Evolutionary conservation across 2,329 filamentous ascomycete species (phyloP), one percentile per base, ranked within the genome.

Genomic region (Clonostachys sp.): DNA sequence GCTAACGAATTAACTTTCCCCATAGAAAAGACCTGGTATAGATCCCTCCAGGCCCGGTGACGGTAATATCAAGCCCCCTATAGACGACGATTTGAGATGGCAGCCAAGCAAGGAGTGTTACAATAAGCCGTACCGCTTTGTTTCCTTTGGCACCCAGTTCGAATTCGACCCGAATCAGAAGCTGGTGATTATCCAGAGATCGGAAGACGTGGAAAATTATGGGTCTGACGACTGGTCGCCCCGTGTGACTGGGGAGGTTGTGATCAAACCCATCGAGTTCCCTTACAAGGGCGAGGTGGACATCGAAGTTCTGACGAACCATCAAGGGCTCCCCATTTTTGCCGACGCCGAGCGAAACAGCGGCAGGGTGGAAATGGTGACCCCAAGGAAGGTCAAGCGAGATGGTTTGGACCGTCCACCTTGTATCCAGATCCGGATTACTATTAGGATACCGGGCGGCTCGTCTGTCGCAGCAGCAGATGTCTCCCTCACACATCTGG

Each of bases 361-460:
- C 1, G 75, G 79, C 52, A 33, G 38, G 4, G 60, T 79, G 47
- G 51, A 57, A 14, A 51, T 80, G 20, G 58, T 51, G 12, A 66
- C 71, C 3, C 75, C 75, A 1, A 55, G 55, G 34, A 55, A 48
- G 10, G 46, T 71, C 42, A 53, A 60, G 2, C 65, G 64, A 55
- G 44, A 52, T 13, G 45, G 54, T 3, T 34, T 51, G 12, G 47
- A 53, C 2, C 51, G 57, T 8, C 47, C 51, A 41, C 73, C 75
- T 2, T 81, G 78, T 53, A 61, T 80, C 17, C 68, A 72, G 50
- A 62, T 81, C 48, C 67, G 66, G 12, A 61, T 65, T 14, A 80
- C 73, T 4, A 56, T 77, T 40, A 75, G 67, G 64, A 66, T 74
- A 0, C 77, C 77, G 7, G 57, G 61, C 5, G 54, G 61, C 14